phyloP scores from a whole-genome alignment of 768 basidiomycete genomes.

The Serendipita indica region DNA sequence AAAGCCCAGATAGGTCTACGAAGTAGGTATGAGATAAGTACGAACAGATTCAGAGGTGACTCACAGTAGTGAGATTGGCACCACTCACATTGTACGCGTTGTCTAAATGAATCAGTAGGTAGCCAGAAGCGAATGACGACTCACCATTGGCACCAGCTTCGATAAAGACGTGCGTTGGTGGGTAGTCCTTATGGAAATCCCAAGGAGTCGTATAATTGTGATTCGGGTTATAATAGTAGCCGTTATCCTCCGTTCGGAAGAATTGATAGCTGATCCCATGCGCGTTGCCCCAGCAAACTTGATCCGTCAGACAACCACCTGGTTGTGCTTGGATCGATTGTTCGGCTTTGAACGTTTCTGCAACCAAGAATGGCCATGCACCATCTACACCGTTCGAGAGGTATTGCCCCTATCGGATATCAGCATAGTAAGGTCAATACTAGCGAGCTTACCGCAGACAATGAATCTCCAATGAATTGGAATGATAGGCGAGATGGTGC shows the following conservation, averaged over 20 bases:
- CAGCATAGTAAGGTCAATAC: background rate
- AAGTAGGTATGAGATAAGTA: background rate
- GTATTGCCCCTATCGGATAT: constrained; percentile 35
- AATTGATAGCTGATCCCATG: constrained; percentile 13
- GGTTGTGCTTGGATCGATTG: constrained; percentile 39
- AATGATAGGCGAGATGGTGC: constrained; percentile 31
- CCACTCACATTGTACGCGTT: constrained; percentile 35
- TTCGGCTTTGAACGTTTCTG: constrained; percentile 38
- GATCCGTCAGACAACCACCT: constrained; percentile 31
- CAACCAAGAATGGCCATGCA: constrained; percentile 41
- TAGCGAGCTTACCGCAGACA: constrained; percentile 32
- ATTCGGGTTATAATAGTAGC: constrained; percentile 36
- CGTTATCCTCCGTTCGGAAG: constrained; percentile 35
- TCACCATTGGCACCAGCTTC: constrained; percentile 19
- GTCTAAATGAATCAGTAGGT: constrained; percentile 19
- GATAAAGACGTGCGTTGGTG: constrained; percentile 40
- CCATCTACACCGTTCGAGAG: constrained; percentile 38
- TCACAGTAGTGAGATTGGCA: constrained; percentile 23
- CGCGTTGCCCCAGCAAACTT: constrained; percentile 17
- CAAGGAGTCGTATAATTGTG: constrained; percentile 49
- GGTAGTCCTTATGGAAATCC: constrained; percentile 36
- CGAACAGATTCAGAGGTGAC: background rate
- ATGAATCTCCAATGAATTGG: constrained; percentile 44
- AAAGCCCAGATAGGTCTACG: constrained; percentile 35
- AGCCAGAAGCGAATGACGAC: constrained; percentile 27